phyloP scores from a whole-genome alignment of 257 asterid genomes.

The Solanum neorickii region DNA sequence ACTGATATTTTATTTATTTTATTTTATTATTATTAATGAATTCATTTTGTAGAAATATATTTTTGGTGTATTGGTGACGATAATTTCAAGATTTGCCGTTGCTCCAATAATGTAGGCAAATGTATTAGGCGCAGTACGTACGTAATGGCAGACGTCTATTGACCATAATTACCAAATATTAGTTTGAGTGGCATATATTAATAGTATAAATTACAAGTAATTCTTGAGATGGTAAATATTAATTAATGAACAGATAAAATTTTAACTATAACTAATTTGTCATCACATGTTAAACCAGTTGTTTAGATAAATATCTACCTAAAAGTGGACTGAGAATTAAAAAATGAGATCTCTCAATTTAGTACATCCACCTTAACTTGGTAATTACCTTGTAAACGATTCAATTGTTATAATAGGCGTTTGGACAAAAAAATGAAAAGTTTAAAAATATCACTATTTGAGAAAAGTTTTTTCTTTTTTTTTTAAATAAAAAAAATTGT shows the following conservation, averaged over 20 bases:
- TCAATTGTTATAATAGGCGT: not conserved
- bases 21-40: not conserved
- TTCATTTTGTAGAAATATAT: not conserved
- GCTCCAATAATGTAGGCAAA: not conserved
- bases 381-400: not conserved
- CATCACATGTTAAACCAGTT: not conserved
- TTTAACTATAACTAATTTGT: not conserved
- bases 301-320: not conserved
- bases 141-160: not conserved
- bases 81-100: not conserved
- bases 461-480: no score
- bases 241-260: not conserved
- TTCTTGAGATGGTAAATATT: not conserved
- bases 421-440: not conserved
- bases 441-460: no score
- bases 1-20: not conserved
- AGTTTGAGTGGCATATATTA: not conserved
- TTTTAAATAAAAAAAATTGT: not conserved
- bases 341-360: not conserved
- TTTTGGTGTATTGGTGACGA: not conserved
- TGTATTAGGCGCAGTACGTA: not conserved
- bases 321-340: not conserved
- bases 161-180: not conserved
- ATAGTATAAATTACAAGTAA: not conserved
- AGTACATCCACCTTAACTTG: not conserved